Evolutionary conservation across 768 basidiomycete species (phyloP).

Genomic region (Krasilnikovozyma curviuscula): DNA sequence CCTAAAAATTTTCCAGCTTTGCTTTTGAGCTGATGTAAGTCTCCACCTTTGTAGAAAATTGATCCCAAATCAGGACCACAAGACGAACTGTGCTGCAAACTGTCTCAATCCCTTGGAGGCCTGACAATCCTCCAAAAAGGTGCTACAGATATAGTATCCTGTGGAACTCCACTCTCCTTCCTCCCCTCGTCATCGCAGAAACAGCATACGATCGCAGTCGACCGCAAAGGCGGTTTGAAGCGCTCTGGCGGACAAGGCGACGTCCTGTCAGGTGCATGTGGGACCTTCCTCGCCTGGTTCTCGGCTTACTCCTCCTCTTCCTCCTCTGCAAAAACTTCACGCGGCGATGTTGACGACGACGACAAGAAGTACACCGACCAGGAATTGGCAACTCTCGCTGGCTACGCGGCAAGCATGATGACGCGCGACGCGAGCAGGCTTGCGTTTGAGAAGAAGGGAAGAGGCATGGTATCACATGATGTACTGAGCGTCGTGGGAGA

Average conservation of each 20-base stretch:
- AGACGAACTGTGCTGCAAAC: conserved; percentile 40
- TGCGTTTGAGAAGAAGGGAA: conserved; percentile 55
- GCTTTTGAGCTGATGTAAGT: neutral
- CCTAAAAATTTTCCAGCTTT: neutral
- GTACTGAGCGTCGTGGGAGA: conserved; percentile 40
- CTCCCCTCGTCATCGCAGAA: conserved; percentile 26
- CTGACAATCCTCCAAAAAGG: conserved; percentile 87
- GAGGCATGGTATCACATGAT: conserved; percentile 66
- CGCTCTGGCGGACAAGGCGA: conserved; percentile 95
- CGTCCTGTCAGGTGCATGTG: conserved; percentile 69
- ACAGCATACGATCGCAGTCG: conserved; percentile 42
- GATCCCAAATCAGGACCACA: conserved; percentile 18
- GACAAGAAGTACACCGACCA: no score
- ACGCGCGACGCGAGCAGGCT: conserved; percentile 63
- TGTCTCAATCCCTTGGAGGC: conserved; percentile 62
- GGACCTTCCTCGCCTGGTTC: conserved; percentile 72
- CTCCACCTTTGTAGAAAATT: conserved; percentile 21
- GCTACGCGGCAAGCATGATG: conserved; percentile 67
- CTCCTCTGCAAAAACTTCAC: neutral
- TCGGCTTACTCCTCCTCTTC: neutral
- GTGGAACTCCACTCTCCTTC: conserved; percentile 18
- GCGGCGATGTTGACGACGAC: no score
- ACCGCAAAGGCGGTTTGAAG: conserved; percentile 62
- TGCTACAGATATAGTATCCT: conserved; percentile 56
- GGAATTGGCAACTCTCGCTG: conserved; percentile 59